These are phyloP conservation scores for Combretum micranthum DNA, from an alignment of 345 rosid genomes.

Conservation along the genomic window DNA sequence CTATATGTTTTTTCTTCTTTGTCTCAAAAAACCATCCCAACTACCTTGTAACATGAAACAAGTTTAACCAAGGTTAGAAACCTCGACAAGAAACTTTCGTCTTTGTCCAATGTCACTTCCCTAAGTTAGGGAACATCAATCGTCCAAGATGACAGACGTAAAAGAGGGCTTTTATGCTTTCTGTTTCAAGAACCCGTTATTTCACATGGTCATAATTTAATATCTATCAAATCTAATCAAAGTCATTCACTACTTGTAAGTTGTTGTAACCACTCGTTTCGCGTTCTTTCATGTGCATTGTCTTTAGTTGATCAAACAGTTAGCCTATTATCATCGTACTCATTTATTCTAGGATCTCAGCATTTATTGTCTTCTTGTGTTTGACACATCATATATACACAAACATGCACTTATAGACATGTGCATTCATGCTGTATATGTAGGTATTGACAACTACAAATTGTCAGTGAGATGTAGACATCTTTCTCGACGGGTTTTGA, in stretches of 20 bases:
- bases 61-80: no score
- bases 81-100: no score
- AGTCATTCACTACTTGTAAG: neutral
- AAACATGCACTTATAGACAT: conserved; percentile 7
- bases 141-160: no score
- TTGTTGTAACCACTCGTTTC: no score
- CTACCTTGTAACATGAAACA: no score
- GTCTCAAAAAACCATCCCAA: no score
- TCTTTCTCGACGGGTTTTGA: no score
- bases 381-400: neutral
- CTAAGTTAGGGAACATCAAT: no score
- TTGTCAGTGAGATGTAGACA: neutral
- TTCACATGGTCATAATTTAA: neutral
- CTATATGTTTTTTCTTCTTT: no score
- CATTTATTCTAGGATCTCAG: neutral
- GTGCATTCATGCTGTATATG: conserved; percentile 8
- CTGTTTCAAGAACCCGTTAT: no score
- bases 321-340: neutral
- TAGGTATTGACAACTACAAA: conserved; percentile 5
- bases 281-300: neutral
- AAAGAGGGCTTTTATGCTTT: no score
- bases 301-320: conserved; percentile 6
- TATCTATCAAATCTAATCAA: neutral
- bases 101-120: no score
- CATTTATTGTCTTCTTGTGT: neutral